phyloP scores from a whole-genome alignment of 202 grass and related monocot species.

The Eragrostis tef region DNA sequence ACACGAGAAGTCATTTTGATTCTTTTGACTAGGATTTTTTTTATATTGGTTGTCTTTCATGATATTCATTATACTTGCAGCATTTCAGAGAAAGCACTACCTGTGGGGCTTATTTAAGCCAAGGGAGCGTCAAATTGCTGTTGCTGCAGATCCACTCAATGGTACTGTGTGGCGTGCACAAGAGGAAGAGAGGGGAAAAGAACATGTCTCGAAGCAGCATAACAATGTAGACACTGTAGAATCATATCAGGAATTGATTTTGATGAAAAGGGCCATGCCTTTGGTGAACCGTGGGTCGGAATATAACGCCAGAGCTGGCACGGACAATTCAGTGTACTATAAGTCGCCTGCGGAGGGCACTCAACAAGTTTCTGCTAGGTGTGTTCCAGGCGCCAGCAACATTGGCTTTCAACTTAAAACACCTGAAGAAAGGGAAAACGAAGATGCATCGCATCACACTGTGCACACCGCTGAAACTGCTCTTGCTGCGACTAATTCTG shows the following conservation, averaged over 20 bases:
- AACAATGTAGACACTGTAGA: neutral
- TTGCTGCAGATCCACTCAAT: neutral
- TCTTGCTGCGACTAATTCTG: neutral
- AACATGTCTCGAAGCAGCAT: neutral
- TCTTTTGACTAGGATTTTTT: neutral
- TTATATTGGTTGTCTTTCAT: neutral
- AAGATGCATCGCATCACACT: neutral
- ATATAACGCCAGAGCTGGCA: neutral
- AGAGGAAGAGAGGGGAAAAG: neutral
- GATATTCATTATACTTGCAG: slow-evolving; percentile 43
- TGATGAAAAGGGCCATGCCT: neutral
- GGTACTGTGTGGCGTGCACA: neutral
- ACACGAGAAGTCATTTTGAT: neutral
- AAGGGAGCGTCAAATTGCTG: slow-evolving; percentile 9
- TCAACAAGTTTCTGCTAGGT: neutral
- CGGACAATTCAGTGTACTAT: neutral
- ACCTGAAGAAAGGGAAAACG: slow-evolving; percentile 16
- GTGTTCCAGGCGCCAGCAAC: neutral
- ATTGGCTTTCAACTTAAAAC: neutral
- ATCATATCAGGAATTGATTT: neutral
- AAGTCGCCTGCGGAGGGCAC: neutral
- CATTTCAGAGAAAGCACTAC: slow-evolving; percentile 58
- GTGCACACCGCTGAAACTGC: neutral
- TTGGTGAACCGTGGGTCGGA: neutral
- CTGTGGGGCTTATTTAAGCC: slow-evolving; percentile 66